Percentiles rank a stretch among this genome's conserved stretches.
Conservation (phyloP, 495 filamentous ascomycete genomes). For the Podospora anserina region DNA sequence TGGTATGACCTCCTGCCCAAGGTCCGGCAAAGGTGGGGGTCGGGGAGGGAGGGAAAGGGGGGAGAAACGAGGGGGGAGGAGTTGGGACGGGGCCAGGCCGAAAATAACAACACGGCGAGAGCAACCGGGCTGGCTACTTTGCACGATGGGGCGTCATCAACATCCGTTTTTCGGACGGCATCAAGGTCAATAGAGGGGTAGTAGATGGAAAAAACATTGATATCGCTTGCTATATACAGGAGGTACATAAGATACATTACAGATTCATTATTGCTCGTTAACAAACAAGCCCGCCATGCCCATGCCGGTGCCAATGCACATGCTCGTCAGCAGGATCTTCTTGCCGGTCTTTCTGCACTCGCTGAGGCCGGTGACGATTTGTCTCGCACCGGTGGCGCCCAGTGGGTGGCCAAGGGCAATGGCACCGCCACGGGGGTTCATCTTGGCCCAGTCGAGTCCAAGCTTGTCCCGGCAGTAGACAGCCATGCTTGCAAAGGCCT, state of each 20-base stretch:
- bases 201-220: not conserved
- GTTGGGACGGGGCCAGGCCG: not conserved
- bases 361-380: constrained; percentile 81
- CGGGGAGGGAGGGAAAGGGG: not conserved
- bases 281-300: constrained; percentile 86
- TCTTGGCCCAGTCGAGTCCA: constrained; percentile 73
- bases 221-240: constrained; percentile 3
- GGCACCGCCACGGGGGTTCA: constrained; percentile 84
- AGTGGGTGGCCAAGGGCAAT: constrained; percentile 77
- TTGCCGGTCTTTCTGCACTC: constrained; percentile 75
- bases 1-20: constrained; percentile 59
- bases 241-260: not conserved
- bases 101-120: not conserved
- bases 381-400: constrained; percentile 74
- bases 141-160: not conserved
- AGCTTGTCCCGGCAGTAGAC: constrained; percentile 84
- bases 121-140: not conserved
- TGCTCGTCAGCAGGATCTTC: constrained; percentile 79
- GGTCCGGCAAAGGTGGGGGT: constrained; percentile 27
- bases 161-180: not conserved
- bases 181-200: not conserved
- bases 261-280: constrained; percentile 58
- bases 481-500: constrained; percentile 96
- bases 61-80: not conserved
- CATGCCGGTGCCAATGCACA: constrained; percentile 80